Base-by-base conservation (phyloP, 2,329 filamentous ascomycete genomes). In the Trichophyton simii region DNA sequence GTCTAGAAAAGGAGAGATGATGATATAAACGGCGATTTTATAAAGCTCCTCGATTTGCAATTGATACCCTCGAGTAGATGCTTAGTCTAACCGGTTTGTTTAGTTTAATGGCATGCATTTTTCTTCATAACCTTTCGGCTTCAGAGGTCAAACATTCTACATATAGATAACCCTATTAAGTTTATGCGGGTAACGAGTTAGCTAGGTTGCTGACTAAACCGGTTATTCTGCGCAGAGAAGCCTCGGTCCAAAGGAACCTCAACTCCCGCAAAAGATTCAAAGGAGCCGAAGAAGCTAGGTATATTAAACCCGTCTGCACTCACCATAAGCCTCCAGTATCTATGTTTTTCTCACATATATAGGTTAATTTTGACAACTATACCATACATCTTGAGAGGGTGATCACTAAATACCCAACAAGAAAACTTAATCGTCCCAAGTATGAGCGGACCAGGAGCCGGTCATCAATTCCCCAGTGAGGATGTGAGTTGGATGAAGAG, bases 401-500 rank as follows among this genome's bases (percentile, higher is more conserved):
- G 8, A 28, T 28, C 13, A 15, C 11, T 22, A 7, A 38, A 38
- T 38, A 25, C 20, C 20, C 44, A 6, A 25, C 46, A 13, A 52
- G 46, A 11, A 22, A n/a, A 22, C 44, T 48, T 20, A 48, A 25
- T 11, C 46, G 36, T 57, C 46, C 20, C 58, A 61, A 72, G 60
- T 25, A 80, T 79, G 77, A 76, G 74, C 60, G 73, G 72, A 62
- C 81, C 82, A 57, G 83, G 82, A 68, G 80, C 77, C 71, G 89
- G 90, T 69, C 91, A 91, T 76, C 83, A 94, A 75, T 95, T 88
- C 73, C 89, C 89, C 62, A 75, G 82, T 57, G 78, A 83, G 70
- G 82, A 87, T 71, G 89, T 95, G 9, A 83, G 86, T 68, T 96
- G 91, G 91, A 76, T 89, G 68, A 91, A 91, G 82, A 85, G 91